Conservation (phyloP, 2,329 filamentous ascomycete genomes). For the Mycosphaerella sp. region DNA sequence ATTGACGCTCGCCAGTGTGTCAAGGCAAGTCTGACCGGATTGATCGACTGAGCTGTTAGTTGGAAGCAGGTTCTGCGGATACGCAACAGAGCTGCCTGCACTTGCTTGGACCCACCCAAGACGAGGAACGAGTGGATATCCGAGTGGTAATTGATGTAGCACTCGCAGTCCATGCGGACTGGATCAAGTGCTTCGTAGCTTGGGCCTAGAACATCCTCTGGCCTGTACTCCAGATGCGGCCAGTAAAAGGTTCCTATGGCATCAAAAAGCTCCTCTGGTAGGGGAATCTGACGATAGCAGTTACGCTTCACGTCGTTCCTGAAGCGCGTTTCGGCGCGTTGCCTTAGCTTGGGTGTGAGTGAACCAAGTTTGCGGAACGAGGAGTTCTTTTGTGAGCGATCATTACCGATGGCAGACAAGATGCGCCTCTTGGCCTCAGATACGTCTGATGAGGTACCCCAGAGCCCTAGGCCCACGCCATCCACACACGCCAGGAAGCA, state of each 20-base stretch:
- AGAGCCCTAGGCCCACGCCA: slow-evolving; percentile 22
- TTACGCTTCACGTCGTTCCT: slow-evolving; percentile 21
- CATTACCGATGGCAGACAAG: slow-evolving; percentile 8
- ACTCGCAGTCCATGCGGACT: slow-evolving; percentile 38
- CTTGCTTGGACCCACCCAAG: slow-evolving; percentile 26
- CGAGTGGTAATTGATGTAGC: slow-evolving; percentile 37
- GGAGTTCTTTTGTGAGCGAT: neutral
- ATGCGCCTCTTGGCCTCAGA: slow-evolving; percentile 13
- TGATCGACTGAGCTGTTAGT: slow-evolving; percentile 31
- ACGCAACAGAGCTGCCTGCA: slow-evolving; percentile 30
- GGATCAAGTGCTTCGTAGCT: slow-evolving; percentile 42
- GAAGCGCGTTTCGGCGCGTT: slow-evolving; percentile 23
- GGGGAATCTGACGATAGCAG: slow-evolving; percentile 26
- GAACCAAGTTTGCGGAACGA: slow-evolving; percentile 22
- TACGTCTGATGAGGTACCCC: slow-evolving; percentile 22
- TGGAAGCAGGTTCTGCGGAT: slow-evolving; percentile 36
- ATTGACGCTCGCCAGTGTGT: slow-evolving; percentile 20
- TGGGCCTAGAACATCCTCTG: slow-evolving; percentile 38
- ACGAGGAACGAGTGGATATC: slow-evolving; percentile 28
- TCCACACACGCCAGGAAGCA: slow-evolving; percentile 18
- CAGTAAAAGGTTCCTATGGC: slow-evolving; percentile 40
- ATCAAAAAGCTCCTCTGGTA: slow-evolving; percentile 19
- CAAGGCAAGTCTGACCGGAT: slow-evolving; percentile 25
- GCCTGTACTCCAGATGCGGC: slow-evolving; percentile 39
- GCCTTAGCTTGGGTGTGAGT: slow-evolving; percentile 20